Evolutionary conservation across 2,329 filamentous ascomycete genomes (phyloP), one percentile per base, ranked within the genome.

Genomic region (Cladosporium halotolerans): DNA sequence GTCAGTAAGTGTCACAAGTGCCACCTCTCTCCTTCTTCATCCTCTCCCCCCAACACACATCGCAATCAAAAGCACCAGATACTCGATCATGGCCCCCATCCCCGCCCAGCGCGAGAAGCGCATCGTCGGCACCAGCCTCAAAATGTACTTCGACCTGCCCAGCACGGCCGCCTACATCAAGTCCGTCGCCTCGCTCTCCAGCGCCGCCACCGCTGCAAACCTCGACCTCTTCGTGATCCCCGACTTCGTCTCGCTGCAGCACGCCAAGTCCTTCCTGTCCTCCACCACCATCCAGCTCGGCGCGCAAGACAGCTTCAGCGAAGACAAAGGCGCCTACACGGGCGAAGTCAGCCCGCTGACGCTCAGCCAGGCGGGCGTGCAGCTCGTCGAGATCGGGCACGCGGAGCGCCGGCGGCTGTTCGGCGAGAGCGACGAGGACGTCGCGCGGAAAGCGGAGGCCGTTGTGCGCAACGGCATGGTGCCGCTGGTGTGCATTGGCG

Each of bases 401-500:
- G 89, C 89, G 1, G 89, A 95, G 71, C 79, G 89, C 4, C 76
- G 88, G 47, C 72, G 81, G 2, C 67, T 89, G 16, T 89, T 91
- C 63, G 79, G 79, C 13, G 89, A 95, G 74, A 86, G 82, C n/a
- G 86, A 93, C 62, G 77, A 74, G 13, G 72, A 76, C 40, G 80
- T 85, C 0, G 83, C 82, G 0, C 78, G 73, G 56, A 93, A 93
- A 71, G 87, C 86, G 0, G 78, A 76, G 0, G 88, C 87, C 0
- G 81, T 81, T 1, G 82, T 79, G 13, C 72, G 80, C 4, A 84
- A 89, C 63, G 83, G 83, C 5, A 80, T 95, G 75, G 74, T 87
- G 0, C 89, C 89, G 2, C 76, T 95, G 1, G 80, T 95, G 1
- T 95, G 89, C 70, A 81, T 95, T 16, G 89, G 89, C 9, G 89